Base-by-base conservation (phyloP, 371 early-diverging fungal species). In the Lichtheimia hyalospora region DNA sequence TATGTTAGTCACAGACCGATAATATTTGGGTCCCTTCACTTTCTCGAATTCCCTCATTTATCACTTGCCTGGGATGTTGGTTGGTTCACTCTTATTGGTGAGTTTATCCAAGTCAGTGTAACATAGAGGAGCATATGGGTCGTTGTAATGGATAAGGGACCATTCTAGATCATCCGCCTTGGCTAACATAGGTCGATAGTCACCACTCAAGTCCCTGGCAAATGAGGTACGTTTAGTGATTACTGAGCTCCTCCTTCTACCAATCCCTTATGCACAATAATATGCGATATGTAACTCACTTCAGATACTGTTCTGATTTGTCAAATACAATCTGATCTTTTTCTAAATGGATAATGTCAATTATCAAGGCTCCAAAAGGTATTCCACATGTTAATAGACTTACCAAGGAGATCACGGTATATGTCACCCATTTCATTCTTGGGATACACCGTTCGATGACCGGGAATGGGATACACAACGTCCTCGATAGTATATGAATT, bases 381-480 rank as follows among this genome's bases (percentile, higher is more conserved):
- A n/a, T 27, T 34, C 34, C 10, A 34, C 34, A 34, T 34, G 34
- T 8, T 0, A 34, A 10, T 34, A 2, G 20, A 52, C 49, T 64
- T 69, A 75, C 77, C 81, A 89, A 98, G 87, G 18, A 90, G 58
- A 34, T 84, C 70, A 60, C 66, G 65, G 72, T 95, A 96, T 24
- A 82, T 62, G 3, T 73, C 70, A 24, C 82, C 77, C 13, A 94
- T 76, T 41, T 73, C 84, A 74, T 98, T 90, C 21, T 73, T 68
- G 3, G 99, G 99, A 62, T 94, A 96, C 51, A 73, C 66, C 6
- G 95, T 77, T 18, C 71, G 65, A 67, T 78, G 81, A 5, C 99
- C 98, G 0, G 96, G 96, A 49, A 92, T 65, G 16, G 99, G 97
- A 60, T 96, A 79, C 28, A 97, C 95, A 13, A 99, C 90, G 65